phyloP scores from a whole-genome alignment of 768 basidiomycete genomes.

The Leucosporidium scottii region DNA sequence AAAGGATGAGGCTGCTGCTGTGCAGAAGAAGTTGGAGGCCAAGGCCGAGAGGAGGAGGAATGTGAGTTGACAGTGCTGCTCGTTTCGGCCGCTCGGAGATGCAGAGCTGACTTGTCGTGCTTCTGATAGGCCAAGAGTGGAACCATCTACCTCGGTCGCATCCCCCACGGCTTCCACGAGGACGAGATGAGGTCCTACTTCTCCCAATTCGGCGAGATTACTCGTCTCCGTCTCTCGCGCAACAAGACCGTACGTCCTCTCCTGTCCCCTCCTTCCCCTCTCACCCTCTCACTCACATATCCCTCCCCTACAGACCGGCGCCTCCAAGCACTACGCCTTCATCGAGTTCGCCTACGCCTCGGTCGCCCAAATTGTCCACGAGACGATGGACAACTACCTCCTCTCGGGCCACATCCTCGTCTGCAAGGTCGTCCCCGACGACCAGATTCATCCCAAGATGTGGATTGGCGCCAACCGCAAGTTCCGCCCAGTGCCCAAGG shows the following conservation, averaged over 20 bases:
- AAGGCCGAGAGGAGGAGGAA: constrained; percentile 31
- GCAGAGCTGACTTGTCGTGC: background rate
- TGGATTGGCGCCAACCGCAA: constrained; percentile 97
- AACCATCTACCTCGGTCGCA: constrained; percentile 77
- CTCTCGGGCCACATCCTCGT: constrained; percentile 86
- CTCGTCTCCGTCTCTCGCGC: constrained; percentile 78
- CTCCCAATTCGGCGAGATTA: constrained; percentile 85
- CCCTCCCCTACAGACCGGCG: constrained; percentile 64
- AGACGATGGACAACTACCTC: constrained; percentile 99
- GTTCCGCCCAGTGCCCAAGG: constrained; percentile 65
- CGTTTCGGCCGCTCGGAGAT: background rate
- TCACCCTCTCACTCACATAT: background rate
- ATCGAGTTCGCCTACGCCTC: constrained; percentile 83
- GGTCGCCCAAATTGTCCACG: constrained; percentile 89
- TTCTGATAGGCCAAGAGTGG: constrained; percentile 51
- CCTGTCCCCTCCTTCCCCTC: background rate
- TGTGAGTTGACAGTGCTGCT: background rate
- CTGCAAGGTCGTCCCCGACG: constrained; percentile 82
- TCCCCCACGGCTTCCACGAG: constrained; percentile 97
- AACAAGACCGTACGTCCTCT: constrained; percentile 66
- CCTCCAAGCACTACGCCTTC: constrained; percentile 94
- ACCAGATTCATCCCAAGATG: constrained; percentile 81
- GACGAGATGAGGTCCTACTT: constrained; percentile 89
- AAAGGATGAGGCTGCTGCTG: constrained; percentile 4
- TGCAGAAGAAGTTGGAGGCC: constrained; percentile 31